These are phyloP conservation scores for Aspergillus ellipticus DNA, from an alignment of 495 filamentous ascomycete species.

Conservation along the genomic window DNA sequence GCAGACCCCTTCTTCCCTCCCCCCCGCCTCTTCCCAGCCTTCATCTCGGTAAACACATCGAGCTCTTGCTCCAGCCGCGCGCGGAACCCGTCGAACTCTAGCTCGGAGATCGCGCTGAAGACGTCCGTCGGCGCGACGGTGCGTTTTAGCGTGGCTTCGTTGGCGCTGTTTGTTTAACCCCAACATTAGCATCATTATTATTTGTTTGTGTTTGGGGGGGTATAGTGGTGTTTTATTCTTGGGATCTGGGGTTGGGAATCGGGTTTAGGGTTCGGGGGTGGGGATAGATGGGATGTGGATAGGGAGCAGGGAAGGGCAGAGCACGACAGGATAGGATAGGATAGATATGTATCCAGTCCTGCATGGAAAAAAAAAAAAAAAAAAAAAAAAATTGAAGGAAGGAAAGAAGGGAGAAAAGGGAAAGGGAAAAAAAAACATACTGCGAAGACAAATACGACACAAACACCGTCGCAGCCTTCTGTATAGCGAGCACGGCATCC, in stretches of 20 bases:
- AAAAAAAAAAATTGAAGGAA: neutral
- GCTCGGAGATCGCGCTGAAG: constrained; percentile 72
- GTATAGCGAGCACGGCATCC: constrained; percentile 85
- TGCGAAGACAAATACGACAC: constrained; percentile 81
- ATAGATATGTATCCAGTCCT: too few species aligned
- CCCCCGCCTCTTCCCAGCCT: constrained; percentile 61
- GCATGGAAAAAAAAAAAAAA: neutral
- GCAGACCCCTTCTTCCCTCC: constrained; percentile 21
- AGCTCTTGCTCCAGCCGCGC: constrained; percentile 58
- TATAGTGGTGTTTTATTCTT: too few species aligned
- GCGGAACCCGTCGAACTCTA: constrained; percentile 79
- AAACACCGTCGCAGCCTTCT: constrained; percentile 92
- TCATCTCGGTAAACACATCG: constrained; percentile 56
- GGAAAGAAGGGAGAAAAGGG: constrained; percentile 9
- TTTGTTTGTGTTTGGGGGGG: neutral
- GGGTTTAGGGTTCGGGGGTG: too few species aligned
- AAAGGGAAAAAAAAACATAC: constrained; percentile 56
- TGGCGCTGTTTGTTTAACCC: constrained; percentile 56
- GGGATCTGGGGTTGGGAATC: neutral
- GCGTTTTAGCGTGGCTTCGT: constrained; percentile 74
- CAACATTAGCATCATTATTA: neutral
- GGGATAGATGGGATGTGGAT: too few species aligned
- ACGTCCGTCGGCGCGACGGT: constrained; percentile 84
- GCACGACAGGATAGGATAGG: too few species aligned
- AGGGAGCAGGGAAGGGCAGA: too few species aligned